phyloP scores from a whole-genome alignment of 257 asterid species.

The Thymus mandschuricus region DNA sequence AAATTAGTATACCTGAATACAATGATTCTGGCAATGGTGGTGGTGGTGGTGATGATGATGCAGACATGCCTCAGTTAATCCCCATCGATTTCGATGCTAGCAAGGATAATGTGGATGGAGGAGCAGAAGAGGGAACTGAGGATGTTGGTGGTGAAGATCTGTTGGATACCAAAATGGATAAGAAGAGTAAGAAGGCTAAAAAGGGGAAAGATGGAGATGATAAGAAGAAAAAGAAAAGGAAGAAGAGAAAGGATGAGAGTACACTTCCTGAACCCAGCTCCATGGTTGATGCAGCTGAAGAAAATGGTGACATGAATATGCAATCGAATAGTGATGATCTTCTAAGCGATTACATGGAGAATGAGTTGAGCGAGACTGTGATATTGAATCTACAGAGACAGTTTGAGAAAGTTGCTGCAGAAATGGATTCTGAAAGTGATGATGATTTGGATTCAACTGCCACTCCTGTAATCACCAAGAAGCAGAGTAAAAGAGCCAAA shows the following conservation, averaged over 20 bases:
- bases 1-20: slow-evolving; percentile 58
- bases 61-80: slow-evolving; percentile 66
- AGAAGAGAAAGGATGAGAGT: slow-evolving; percentile 39
- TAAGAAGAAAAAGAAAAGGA: slow-evolving; percentile 43
- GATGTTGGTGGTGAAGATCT: slow-evolving; percentile 32
- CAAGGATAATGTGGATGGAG: slow-evolving; percentile 37
- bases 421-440: slow-evolving; percentile 43
- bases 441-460: slow-evolving; percentile 40
- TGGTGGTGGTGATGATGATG: slow-evolving; percentile 30
- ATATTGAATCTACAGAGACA: slow-evolving; percentile 84
- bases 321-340: slow-evolving; percentile 8
- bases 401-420: slow-evolving; percentile 88
- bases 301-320: slow-evolving; percentile 32
- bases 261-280: slow-evolving; percentile 32
- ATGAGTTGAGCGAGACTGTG: slow-evolving; percentile 54
- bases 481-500: slow-evolving; percentile 46
- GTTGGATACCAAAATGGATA: slow-evolving; percentile 29
- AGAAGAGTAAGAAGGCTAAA: slow-evolving; percentile 61
- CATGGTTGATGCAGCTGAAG: slow-evolving; percentile 30
- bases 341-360: slow-evolving; percentile 37
- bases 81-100: slow-evolving; percentile 43
- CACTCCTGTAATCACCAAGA: slow-evolving; percentile 40
- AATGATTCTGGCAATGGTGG: slow-evolving; percentile 33
- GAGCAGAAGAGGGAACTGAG: slow-evolving; percentile 32
- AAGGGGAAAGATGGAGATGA: slow-evolving; percentile 46